Base-by-base conservation (phyloP, 164 flowering plant species). In the Malania oleifera region DNA sequence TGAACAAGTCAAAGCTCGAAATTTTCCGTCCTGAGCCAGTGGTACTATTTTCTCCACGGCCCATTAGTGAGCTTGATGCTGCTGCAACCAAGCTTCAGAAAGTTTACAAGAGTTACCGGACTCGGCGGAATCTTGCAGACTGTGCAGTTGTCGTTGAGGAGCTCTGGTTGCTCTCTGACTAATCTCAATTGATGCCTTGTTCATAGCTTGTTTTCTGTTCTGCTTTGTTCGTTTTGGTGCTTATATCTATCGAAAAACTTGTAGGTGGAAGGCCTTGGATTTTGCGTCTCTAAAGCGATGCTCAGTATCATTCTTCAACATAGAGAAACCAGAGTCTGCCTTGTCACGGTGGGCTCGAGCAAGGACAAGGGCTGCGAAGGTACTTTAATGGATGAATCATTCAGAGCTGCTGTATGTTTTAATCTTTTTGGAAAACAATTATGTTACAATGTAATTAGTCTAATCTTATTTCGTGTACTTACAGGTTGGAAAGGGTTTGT, bases 241-340 rank as follows among this genome's bases (percentile, higher is more conserved):
- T 22, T 50, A 24, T 25, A 5, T 43, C 11, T 5, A 55, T 55
- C 46, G 9, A 11, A 34, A 51, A 27, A 23, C n/a, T 55, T 61
- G 28, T n/a, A 78, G 82, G 82, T 75, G 80, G 82, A 73, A 78
- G 57, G 72, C 75, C 6, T 54, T 75, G 22, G 82, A 78, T 56
- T 76, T 68, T 67, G 82, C 80, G n/a, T 72, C 75, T 57, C 65
- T 78, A 1, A 73, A 66, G 14, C 61, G 63, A n/a, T 61, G 75
- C 51, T 78, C 79, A 1, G 74, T 73, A 10, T 70, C 78, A 14
- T 78, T 70, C 60, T 78, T 62, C 43, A 43, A 63, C 55, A 49
- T 26, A 62, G 78, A 73, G 67, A 73, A 78, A 46, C 68, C 63
- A 5, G 80, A 78, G 59, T 64, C 74, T 31, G 74, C 74, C 12